Conservation (phyloP, 2,329 filamentous ascomycete genomes). For the Nothophoma quercina region DNA sequence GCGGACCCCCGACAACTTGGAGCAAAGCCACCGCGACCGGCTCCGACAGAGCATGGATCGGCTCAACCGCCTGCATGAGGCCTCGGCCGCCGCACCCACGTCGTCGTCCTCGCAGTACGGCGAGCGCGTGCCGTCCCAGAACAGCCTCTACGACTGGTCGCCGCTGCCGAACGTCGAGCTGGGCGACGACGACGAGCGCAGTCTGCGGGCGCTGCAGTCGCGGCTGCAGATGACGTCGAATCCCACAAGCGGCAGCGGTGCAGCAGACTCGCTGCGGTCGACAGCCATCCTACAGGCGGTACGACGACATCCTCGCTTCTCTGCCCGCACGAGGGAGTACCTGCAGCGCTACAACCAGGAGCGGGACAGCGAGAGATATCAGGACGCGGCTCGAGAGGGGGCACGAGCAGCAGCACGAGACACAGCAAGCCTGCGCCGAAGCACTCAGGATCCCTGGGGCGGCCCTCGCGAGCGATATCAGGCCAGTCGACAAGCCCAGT, state of each 20-base stretch:
- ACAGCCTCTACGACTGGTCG: constrained; percentile 68
- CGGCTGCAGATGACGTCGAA: constrained; percentile 39
- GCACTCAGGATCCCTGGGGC: constrained; percentile 43
- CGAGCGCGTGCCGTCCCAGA: constrained; percentile 60
- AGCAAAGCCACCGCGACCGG: constrained; percentile 50
- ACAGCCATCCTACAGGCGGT: constrained; percentile 52
- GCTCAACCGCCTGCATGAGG: constrained; percentile 50
- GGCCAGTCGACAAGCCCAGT: constrained; percentile 14
- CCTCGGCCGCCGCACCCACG: background rate
- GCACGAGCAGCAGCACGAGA: background rate
- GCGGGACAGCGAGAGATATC: constrained; percentile 39
- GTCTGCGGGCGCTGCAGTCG: constrained; percentile 4
- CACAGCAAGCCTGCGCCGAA: background rate
- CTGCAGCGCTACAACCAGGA: constrained; percentile 53
- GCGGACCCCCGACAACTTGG: constrained; percentile 42
- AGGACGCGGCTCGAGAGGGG: background rate
- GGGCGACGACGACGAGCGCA: constrained; percentile 9
- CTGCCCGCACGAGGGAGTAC: constrained; percentile 46
- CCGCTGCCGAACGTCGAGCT: constrained; percentile 46
- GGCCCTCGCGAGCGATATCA: constrained; percentile 33
- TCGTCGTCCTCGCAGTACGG: constrained; percentile 54
- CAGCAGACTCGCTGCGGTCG: constrained; percentile 42
- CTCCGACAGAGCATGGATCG: constrained; percentile 55
- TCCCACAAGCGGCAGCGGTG: constrained; percentile 50
- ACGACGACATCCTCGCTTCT: constrained; percentile 50